phyloP scores from a whole-genome alignment of 306 rosid species.

The Cicer judaicum region DNA sequence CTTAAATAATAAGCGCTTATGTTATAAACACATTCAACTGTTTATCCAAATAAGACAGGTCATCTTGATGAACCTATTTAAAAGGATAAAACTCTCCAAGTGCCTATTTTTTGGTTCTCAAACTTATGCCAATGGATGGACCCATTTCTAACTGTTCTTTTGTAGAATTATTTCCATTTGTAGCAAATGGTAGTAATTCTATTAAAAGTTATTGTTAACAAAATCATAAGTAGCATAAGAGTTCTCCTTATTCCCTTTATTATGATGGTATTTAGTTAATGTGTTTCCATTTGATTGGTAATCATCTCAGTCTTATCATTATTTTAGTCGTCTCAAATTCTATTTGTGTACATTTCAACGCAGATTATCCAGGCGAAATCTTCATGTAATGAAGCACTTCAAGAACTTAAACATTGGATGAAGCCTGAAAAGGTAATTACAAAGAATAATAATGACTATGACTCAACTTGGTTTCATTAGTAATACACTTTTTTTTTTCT shows the following conservation, averaged over 20 bases:
- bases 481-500: background rate
- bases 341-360: constrained; percentile 22
- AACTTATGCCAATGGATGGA: background rate
- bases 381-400: constrained; percentile 65
- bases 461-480: constrained; percentile 11
- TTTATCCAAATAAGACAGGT: too few species aligned
- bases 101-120: constrained; percentile 2
- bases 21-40: too few species aligned
- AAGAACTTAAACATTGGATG: constrained; percentile 75
- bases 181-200: background rate
- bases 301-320: constrained; percentile 17
- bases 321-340: background rate
- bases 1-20: too few species aligned
- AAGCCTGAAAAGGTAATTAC: constrained; percentile 66
- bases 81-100: background rate
- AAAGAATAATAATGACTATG: constrained; percentile 12
- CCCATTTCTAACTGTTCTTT: background rate
- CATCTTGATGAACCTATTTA: background rate
- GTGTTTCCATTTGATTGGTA: constrained; percentile 15
- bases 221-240: background rate
- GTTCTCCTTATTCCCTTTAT: background rate
- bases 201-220: background rate
- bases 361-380: constrained; percentile 68
- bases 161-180: background rate
- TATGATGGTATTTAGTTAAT: constrained; percentile 8